phyloP scores from a whole-genome alignment of 1,284 basidiomycete genomes.

The Rhodotorula sp. region DNA sequence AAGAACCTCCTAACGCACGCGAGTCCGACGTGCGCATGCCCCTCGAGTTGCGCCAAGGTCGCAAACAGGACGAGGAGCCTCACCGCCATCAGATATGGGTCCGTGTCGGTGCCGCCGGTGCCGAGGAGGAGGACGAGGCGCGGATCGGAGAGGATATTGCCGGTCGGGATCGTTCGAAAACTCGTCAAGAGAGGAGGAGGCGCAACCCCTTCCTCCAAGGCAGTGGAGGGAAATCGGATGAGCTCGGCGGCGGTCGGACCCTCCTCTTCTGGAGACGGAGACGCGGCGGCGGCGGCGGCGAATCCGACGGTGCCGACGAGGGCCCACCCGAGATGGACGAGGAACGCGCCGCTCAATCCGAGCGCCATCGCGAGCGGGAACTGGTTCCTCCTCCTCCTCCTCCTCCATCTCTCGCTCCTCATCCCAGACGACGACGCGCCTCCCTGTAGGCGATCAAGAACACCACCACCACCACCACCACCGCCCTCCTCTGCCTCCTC shows the following conservation, averaged over 20 bases:
- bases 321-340: slow-evolving; percentile 44
- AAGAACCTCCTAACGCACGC: slow-evolving; percentile 8
- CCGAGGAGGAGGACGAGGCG: slow-evolving; percentile 39
- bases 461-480: no score
- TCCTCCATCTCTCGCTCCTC: background rate
- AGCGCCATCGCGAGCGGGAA: slow-evolving; percentile 44
- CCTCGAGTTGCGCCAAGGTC: slow-evolving; percentile 30
- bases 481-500: background rate
- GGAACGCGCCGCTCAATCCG: slow-evolving; percentile 33
- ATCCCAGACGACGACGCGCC: background rate
- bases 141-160: slow-evolving; percentile 42
- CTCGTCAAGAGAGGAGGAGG: no score
- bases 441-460: no score
- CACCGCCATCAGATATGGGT: slow-evolving; percentile 41
- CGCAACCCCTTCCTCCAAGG: no score
- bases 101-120: slow-evolving; percentile 4
- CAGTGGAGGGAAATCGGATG: no score
- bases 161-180: background rate
- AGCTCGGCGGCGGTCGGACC: background rate
- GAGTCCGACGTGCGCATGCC: slow-evolving; percentile 15
- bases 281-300: background rate
- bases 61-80: slow-evolving; percentile 41
- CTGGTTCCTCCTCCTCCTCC: slow-evolving; percentile 37
- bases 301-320: slow-evolving; percentile 45
- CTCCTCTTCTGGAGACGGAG: background rate